Evolutionary conservation across 2,329 filamentous ascomycete species (phyloP).

Genomic region (Colletotrichum shisoi): DNA sequence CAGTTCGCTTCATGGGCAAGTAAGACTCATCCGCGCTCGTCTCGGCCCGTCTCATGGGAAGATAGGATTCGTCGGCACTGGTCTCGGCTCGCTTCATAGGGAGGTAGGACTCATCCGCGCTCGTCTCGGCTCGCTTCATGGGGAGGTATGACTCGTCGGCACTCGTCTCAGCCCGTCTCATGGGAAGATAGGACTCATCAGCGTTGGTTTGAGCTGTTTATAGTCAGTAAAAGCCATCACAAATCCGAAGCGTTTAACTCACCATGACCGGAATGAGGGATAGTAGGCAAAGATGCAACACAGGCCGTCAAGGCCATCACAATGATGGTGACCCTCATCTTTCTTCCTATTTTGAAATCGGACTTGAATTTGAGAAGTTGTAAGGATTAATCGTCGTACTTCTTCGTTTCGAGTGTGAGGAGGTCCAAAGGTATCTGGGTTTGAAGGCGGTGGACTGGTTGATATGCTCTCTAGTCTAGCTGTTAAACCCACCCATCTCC

Average conservation of each 20-base stretch:
- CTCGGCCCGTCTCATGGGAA: conserved; percentile 16
- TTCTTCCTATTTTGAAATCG: neutral
- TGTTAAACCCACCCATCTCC: neutral
- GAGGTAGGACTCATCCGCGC: conserved; percentile 25
- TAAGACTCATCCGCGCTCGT: conserved; percentile 28
- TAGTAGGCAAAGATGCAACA: conserved; percentile 17
- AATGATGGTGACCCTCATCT: conserved; percentile 26
- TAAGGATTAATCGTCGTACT: too few relatives aligned
- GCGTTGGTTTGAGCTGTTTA: conserved; percentile 14
- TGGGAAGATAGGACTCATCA: conserved; percentile 34
- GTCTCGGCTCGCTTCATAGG: conserved; percentile 21
- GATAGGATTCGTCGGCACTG: conserved; percentile 28
- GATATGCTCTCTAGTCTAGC: neutral
- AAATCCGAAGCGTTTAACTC: neutral
- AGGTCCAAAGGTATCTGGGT: too few relatives aligned
- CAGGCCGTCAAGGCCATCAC: conserved; percentile 23
- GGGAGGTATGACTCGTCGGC: conserved; percentile 27
- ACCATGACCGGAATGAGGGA: conserved; percentile 20
- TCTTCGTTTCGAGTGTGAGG: too few relatives aligned
- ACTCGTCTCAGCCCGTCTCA: conserved; percentile 22
- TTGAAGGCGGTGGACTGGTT: too few relatives aligned
- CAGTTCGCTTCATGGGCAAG: conserved; percentile 11
- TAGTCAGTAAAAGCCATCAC: neutral
- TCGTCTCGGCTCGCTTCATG: conserved; percentile 17
- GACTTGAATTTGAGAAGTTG: too few relatives aligned